These are phyloP conservation scores for Calocybe cyanea DNA, from an alignment of 768 basidiomycete genomes.

Conservation along the genomic window DNA sequence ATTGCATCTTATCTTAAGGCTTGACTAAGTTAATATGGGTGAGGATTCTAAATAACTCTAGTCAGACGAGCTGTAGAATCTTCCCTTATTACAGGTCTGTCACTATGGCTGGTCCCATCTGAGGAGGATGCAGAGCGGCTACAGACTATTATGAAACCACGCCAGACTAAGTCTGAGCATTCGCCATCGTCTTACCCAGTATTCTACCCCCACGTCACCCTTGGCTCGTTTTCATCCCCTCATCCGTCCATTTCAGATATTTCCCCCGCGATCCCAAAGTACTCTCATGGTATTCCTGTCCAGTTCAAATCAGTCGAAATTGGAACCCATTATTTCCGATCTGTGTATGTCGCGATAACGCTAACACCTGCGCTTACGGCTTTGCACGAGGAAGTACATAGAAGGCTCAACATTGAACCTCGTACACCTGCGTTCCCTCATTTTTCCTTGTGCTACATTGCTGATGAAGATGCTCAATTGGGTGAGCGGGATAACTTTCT, in stretches of 20 bases:
- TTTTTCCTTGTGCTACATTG: constrained; percentile 71
- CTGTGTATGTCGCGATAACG: constrained; percentile 56
- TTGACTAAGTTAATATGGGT: background rate
- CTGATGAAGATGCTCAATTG: constrained; percentile 52
- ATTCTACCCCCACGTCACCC: constrained; percentile 71
- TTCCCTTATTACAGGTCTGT: constrained; percentile 39
- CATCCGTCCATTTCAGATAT: constrained; percentile 28
- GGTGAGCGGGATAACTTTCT: constrained; percentile 49
- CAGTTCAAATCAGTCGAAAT: constrained; percentile 52
- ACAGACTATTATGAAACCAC: constrained; percentile 40
- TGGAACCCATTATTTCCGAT: constrained; percentile 66
- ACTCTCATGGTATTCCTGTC: constrained; percentile 32
- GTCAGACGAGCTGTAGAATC: too few species aligned
- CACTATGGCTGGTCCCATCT: constrained; percentile 71
- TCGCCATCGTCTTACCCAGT: constrained; percentile 45
- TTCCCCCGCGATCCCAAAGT: constrained; percentile 33
- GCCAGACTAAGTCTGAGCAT: constrained; percentile 20
- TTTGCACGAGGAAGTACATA: constrained; percentile 48
- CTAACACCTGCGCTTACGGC: constrained; percentile 39
- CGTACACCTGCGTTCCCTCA: constrained; percentile 64
- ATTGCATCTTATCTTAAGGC: too few species aligned
- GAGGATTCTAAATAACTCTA: background rate
- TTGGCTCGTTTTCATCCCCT: constrained; percentile 39
- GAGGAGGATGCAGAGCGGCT: constrained; percentile 40
- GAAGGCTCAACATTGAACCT: constrained; percentile 32